Conservation (phyloP, 371 early-diverging fungal species). For the Funneliformis caledonium region DNA sequence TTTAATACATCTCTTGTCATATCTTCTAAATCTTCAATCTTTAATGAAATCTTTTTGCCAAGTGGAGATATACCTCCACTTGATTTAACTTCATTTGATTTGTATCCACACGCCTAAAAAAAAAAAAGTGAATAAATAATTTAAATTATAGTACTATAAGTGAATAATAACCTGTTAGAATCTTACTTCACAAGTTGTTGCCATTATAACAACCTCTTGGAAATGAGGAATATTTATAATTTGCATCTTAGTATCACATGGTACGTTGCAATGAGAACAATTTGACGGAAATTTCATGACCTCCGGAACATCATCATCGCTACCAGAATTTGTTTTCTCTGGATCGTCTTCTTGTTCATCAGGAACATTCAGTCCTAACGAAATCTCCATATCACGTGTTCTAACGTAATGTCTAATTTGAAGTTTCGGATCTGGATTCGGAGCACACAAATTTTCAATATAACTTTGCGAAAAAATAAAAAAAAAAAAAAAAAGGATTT, state of each 20-base stretch:
- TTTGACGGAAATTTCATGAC: slow-evolving; percentile 83
- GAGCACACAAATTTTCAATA: slow-evolving; percentile 51
- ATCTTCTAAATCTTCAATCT: slow-evolving; percentile 83
- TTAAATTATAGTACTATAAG: not conserved
- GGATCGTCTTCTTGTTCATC: slow-evolving; percentile 51
- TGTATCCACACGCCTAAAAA: slow-evolving; percentile 78
- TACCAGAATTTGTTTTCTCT: slow-evolving; percentile 47
- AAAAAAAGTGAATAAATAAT: not conserved
- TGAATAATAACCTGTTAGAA: not conserved
- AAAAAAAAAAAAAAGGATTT: not conserved
- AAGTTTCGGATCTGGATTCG: slow-evolving; percentile 82
- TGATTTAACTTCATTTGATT: slow-evolving; percentile 95
- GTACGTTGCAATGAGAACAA: slow-evolving; percentile 85
- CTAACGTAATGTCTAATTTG: slow-evolving; percentile 67
- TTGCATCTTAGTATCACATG: slow-evolving; percentile 91
- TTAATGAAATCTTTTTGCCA: slow-evolving; percentile 83
- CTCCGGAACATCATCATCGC: slow-evolving; percentile 61
- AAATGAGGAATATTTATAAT: slow-evolving; percentile 92
- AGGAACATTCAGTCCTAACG: slow-evolving; percentile 70
- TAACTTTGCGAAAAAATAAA: slow-evolving; percentile 13
- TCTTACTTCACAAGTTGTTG: slow-evolving; percentile 82
- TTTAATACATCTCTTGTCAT: slow-evolving; percentile 93
- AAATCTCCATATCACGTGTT: slow-evolving; percentile 77
- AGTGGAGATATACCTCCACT: slow-evolving; percentile 84
- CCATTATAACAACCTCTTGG: slow-evolving; percentile 95